A percentile compares a stretch with the other conserved stretches of the same genome.
These are phyloP conservation scores for Telopea speciosissima DNA, from an alignment of 177 flowering plant species.

Conservation along the genomic window DNA sequence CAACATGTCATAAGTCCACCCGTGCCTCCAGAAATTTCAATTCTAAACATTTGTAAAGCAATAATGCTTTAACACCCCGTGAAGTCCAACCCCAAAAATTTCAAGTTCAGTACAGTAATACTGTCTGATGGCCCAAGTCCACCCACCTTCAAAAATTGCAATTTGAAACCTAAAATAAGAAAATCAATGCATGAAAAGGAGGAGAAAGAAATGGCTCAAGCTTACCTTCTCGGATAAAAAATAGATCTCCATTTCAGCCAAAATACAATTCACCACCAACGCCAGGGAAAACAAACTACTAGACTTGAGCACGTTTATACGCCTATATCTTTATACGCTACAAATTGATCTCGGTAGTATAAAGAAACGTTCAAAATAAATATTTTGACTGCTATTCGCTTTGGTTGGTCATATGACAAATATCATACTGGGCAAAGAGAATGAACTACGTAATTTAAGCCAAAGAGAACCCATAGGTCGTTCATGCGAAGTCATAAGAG, in stretches of 20 bases:
- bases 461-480: background rate
- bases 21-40: too few relatives aligned
- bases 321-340: background rate
- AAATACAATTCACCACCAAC: too few relatives aligned
- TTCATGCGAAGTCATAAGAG: background rate
- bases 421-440: background rate
- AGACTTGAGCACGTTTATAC: background rate
- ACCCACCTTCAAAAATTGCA: background rate
- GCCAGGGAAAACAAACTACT: background rate
- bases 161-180: too few relatives aligned
- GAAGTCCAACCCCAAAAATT: background rate
- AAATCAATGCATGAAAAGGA: too few relatives aligned
- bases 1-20: too few relatives aligned
- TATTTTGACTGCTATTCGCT: too few relatives aligned
- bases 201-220: background rate
- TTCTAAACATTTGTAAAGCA: too few relatives aligned
- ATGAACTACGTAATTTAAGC: too few relatives aligned
- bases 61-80: background rate
- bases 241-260: background rate
- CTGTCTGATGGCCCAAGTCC: background rate
- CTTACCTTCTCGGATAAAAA: background rate
- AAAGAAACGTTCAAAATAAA: background rate
- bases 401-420: background rate
- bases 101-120: too few relatives aligned
- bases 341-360: background rate